Evolutionary conservation across 1,284 basidiomycete genomes (phyloP).

Genomic region (Wolfiporia cocos): DNA sequence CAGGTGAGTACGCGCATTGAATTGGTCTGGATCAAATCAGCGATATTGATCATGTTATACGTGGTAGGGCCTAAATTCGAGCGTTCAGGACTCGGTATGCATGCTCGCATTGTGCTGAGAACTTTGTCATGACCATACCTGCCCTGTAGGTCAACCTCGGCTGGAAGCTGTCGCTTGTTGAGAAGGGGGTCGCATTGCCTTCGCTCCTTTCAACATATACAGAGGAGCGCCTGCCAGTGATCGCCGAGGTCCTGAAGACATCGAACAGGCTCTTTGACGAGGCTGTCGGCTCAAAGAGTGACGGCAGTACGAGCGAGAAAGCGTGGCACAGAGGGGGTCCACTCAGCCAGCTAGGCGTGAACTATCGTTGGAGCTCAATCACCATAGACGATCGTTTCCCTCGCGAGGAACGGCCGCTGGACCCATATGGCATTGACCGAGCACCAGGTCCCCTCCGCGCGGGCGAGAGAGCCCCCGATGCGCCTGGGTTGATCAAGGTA

Average conservation of each 20-base stretch:
- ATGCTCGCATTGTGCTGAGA: no score
- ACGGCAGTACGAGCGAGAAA: not conserved
- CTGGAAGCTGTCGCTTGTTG: constrained; percentile 27
- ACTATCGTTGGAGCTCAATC: constrained; percentile 40
- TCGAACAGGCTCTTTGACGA: constrained; percentile 12
- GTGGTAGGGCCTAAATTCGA: constrained; percentile 8
- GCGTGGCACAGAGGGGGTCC: constrained; percentile 10
- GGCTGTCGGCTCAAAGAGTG: not conserved
- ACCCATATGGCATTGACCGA: constrained; percentile 15
- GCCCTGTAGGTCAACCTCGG: constrained; percentile 23
- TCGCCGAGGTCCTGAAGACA: constrained; percentile 18
- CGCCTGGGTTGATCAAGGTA: constrained; percentile 30
- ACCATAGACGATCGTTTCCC: constrained; percentile 31
- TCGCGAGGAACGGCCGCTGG: constrained; percentile 12
- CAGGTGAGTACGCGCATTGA: constrained; percentile 17
- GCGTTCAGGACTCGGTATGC: constrained; percentile 8
- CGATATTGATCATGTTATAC: not conserved
- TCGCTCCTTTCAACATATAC: constrained; percentile 21
- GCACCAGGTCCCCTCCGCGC: constrained; percentile 24
- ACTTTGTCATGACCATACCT: not conserved
- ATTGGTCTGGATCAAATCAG: not conserved
- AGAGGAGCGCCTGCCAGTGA: constrained; percentile 24
- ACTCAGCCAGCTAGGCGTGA: constrained; percentile 36
- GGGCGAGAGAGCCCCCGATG: constrained; percentile 41
- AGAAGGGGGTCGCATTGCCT: constrained; percentile 18